These are phyloP conservation scores for Cynara cardunculus DNA, from an alignment of 129 eudicot genomes.

Conservation along the genomic window DNA sequence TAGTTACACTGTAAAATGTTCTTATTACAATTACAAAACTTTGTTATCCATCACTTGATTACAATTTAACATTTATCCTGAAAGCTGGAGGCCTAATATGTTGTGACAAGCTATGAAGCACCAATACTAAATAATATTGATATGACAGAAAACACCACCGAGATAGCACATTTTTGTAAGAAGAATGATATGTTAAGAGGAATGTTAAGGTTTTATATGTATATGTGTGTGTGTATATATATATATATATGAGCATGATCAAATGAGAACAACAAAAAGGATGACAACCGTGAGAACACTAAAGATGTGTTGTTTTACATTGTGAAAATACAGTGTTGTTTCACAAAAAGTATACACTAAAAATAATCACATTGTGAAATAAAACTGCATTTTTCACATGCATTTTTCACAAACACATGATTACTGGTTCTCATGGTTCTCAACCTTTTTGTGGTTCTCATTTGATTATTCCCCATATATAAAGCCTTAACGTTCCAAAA, in stretches of 20 bases:
- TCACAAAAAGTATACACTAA: too few species aligned
- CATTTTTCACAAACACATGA: background rate
- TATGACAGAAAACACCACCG: background rate
- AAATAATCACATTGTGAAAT: background rate
- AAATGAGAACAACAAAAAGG: too few species aligned
- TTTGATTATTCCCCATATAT: background rate
- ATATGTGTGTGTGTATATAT: too few species aligned
- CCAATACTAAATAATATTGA: background rate
- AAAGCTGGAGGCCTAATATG: background rate
- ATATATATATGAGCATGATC: too few species aligned
- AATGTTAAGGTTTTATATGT: too few species aligned
- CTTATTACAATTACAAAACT: background rate
- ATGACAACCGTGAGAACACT: too few species aligned
- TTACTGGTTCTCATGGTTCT: background rate
- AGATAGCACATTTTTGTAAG: too few species aligned
- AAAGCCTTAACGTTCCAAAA: background rate
- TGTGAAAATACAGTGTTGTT: too few species aligned
- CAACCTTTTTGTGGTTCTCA: background rate
- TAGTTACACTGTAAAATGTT: background rate
- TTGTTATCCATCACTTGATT: too few species aligned
- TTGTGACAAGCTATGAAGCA: background rate
- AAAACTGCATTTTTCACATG: background rate
- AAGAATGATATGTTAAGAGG: too few species aligned
- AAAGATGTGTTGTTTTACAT: too few species aligned
- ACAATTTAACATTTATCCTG: background rate